Base-by-base conservation (phyloP, 306 rosid genomes). In the Fragaria iinumae region DNA sequence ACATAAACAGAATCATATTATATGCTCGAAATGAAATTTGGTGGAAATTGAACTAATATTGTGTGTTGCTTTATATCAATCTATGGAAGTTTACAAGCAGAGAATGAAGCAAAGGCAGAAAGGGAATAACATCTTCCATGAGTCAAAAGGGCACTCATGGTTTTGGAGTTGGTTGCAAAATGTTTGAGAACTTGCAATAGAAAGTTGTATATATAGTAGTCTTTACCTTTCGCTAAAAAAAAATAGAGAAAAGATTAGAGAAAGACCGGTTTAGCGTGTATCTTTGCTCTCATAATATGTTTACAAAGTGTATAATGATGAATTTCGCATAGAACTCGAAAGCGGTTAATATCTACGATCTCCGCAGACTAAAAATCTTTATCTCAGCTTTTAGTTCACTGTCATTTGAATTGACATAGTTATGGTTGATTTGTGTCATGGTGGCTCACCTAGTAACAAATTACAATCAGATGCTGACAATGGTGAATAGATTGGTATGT, bases 381-480 rank as follows among this genome's bases (percentile, higher is more conserved):
- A 41, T 41, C 10, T 1, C 10, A 41, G 44, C 44, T 41, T 41
- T 41, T 7, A 7, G 50, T 47, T 48, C 21, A 21, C 8, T 41
- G 50, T 36, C 44, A 41, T 5, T 6, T 41, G 6, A 41, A 50
- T 32, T 38, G n/a, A 39, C 50, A 34, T 50, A 29, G 1, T 16
- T 29, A 36, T 18, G 73, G 73, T n/a, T 53, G 39, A 53, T 56
- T 27, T 67, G 12, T 27, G 45, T 25, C 71, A 52, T 38, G 43
- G 55, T 67, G 57, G 74, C 32, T 76, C 44, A 67, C 66, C 68
- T 11, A 55, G 49, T 66, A 67, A 49, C 74, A 66, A 76, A 63
- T 25, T 41, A 8, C 27, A 29, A 41, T 23, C 8, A 57, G 34
- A 34, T 1, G 8, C 18, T 4, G 49, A 64, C 71, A 49, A 70